Conservation (phyloP, 306 rosid species). For the Canavalia gladiata region DNA sequence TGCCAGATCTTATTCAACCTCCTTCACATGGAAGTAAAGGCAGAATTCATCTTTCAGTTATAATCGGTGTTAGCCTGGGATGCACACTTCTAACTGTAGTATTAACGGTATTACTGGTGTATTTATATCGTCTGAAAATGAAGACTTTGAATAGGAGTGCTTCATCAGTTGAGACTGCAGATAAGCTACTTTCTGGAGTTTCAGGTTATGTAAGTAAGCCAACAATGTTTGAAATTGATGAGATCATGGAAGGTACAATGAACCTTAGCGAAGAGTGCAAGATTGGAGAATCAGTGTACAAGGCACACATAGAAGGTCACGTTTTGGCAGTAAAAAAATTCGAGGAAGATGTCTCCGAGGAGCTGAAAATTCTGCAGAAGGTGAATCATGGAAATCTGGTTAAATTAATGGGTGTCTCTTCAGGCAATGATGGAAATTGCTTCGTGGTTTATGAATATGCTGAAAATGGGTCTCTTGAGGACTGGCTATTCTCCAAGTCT, state of each 20-base stretch:
- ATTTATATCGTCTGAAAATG: constrained; percentile 45
- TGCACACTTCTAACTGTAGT: constrained; percentile 48
- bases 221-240: constrained; percentile 60
- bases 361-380: constrained; percentile 78
- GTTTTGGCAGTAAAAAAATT: constrained; percentile 67
- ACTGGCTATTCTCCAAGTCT: constrained; percentile 61
- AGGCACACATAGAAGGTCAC: constrained; percentile 64
- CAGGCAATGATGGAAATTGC: constrained; percentile 55
- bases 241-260: constrained; percentile 73
- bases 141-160: constrained; percentile 48
- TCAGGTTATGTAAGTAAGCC: constrained; percentile 81
- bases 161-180: constrained; percentile 56
- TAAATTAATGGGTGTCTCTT: constrained; percentile 73
- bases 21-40: constrained; percentile 35
- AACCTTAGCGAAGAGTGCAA: constrained; percentile 61
- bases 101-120: constrained; percentile 39
- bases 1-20: constrained; percentile 65
- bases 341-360: constrained; percentile 71
- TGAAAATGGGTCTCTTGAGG: constrained; percentile 79
- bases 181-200: constrained; percentile 74
- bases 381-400: constrained; percentile 85
- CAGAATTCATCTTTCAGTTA: constrained; percentile 35
- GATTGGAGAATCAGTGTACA: constrained; percentile 78
- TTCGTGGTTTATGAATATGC: constrained; percentile 81
- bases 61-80: constrained; percentile 56